Conservation (phyloP, 805 yeast genomes). For the Cephaloascus fragrans region DNA sequence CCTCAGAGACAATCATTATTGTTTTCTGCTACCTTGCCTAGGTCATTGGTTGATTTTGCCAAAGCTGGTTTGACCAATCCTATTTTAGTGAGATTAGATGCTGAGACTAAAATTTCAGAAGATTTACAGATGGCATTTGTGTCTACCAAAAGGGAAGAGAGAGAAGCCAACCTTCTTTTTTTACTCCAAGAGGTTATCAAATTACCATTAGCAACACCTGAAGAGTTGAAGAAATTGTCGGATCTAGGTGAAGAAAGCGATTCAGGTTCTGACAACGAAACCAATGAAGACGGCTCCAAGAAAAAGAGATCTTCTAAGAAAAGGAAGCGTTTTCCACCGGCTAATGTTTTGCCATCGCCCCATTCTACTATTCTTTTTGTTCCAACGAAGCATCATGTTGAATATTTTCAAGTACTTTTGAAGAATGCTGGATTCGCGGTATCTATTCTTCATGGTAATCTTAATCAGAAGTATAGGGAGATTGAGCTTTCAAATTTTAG, state of each 20-base stretch:
- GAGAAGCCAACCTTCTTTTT: constrained; percentile 78
- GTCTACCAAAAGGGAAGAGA: constrained; percentile 69
- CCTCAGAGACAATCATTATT: constrained; percentile 76
- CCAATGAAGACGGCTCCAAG: constrained; percentile 22
- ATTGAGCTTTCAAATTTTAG: constrained; percentile 81
- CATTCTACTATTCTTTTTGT: constrained; percentile 88
- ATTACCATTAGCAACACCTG: constrained; percentile 70
- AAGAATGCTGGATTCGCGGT: constrained; percentile 76
- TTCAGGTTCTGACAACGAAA: constrained; percentile 47
- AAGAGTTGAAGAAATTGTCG: constrained; percentile 47
- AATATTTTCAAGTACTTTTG: constrained; percentile 66
- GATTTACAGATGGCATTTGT: constrained; percentile 85
- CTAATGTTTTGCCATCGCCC: constrained; percentile 76
- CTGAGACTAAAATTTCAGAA: constrained; percentile 86
- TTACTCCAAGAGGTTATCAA: constrained; percentile 78
- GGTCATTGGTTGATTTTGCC: constrained; percentile 89
- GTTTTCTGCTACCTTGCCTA: constrained; percentile 93
- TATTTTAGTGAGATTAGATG: constrained; percentile 82
- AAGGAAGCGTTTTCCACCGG: constrained; percentile 60
- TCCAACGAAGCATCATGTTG: constrained; percentile 97
- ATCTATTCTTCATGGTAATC: constrained; percentile 86
- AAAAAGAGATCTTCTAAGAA: constrained; percentile 28
- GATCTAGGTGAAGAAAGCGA: constrained; percentile 36
- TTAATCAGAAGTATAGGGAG: constrained; percentile 91
- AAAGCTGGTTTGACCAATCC: constrained; percentile 94